Percentiles rank a stretch among this genome's conserved stretches.
phyloP scores from a whole-genome alignment of 2,329 filamentous ascomycete genomes.

The Anthostomella pinea region DNA sequence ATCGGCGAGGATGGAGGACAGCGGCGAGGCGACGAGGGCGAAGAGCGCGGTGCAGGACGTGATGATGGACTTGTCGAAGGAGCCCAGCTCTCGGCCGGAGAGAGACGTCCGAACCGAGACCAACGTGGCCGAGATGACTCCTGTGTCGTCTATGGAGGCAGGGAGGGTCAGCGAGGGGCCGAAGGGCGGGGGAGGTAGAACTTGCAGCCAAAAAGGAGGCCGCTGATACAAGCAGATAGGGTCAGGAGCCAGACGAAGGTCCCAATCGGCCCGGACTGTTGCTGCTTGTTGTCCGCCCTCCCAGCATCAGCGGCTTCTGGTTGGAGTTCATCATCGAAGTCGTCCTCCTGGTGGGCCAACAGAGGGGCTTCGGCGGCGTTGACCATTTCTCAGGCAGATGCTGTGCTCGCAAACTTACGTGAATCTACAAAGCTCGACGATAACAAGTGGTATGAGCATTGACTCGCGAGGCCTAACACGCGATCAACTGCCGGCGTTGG shows the following conservation, averaged over 20 bases:
- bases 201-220: constrained; percentile 66
- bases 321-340: constrained; percentile 12
- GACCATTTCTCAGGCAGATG: too few species aligned
- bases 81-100: constrained; percentile 53
- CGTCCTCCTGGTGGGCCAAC: constrained; percentile 21
- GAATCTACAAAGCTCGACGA: too few species aligned
- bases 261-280: constrained; percentile 27
- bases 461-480: too few species aligned
- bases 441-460: too few species aligned
- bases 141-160: constrained; percentile 54
- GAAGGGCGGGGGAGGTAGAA: background rate
- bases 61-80: constrained; percentile 67
- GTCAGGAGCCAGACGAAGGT: constrained; percentile 61
- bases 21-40: constrained; percentile 61
- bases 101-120: constrained; percentile 62
- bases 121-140: constrained; percentile 66
- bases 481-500: too few species aligned
- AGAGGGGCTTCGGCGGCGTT: constrained; percentile 22
- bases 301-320: constrained; percentile 10
- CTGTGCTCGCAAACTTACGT: too few species aligned
- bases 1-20: constrained; percentile 64
- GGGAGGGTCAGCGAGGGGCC: constrained; percentile 2
- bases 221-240: constrained; percentile 63
- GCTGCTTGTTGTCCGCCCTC: constrained; percentile 1
- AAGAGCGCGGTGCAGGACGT: constrained; percentile 68